These are phyloP conservation scores for Cladorrhinum sp. DNA, from an alignment of 2,329 filamentous ascomycete genomes.

Conservation along the genomic window DNA sequence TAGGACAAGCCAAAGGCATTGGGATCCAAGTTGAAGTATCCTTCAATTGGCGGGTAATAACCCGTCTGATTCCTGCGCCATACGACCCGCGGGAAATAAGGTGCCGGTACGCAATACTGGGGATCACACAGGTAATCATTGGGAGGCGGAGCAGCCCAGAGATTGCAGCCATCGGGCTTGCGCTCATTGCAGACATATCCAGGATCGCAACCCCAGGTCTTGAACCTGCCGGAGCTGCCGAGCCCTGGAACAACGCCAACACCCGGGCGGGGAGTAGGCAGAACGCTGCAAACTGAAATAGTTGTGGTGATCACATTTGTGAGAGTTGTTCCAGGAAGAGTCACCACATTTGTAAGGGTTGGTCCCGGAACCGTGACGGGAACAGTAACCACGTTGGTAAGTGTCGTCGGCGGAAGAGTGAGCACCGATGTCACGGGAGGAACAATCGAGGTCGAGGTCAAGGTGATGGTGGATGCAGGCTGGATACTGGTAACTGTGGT, in stretches of 20 bases:
- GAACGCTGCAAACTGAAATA: constrained; percentile 42
- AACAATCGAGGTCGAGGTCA: constrained; percentile 21
- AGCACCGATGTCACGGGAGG: constrained; percentile 20
- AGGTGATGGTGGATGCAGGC: constrained; percentile 27
- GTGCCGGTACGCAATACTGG: constrained; percentile 44
- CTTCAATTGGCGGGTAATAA: constrained; percentile 51
- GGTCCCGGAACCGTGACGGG: not conserved
- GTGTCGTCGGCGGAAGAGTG: constrained; percentile 19
- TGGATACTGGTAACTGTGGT: constrained; percentile 23
- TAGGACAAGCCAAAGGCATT: constrained; percentile 60
- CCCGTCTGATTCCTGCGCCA: constrained; percentile 47
- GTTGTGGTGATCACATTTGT: constrained; percentile 34
- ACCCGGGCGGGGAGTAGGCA: constrained; percentile 34
- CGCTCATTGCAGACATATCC: constrained; percentile 52
- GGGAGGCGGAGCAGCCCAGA: constrained; percentile 48
- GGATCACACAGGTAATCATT: constrained; percentile 47
- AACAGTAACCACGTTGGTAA: constrained; percentile 34
- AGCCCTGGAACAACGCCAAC: not conserved
- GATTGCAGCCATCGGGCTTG: constrained; percentile 48
- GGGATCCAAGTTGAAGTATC: constrained; percentile 66
- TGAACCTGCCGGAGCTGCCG: not conserved
- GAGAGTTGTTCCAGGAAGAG: constrained; percentile 24
- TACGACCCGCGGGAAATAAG: constrained; percentile 32
- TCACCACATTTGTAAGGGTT: constrained; percentile 30
- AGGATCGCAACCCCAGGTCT: constrained; percentile 52